phyloP scores from a whole-genome alignment of 2,329 filamentous ascomycete species.

The Leptoxyphium fumago region DNA sequence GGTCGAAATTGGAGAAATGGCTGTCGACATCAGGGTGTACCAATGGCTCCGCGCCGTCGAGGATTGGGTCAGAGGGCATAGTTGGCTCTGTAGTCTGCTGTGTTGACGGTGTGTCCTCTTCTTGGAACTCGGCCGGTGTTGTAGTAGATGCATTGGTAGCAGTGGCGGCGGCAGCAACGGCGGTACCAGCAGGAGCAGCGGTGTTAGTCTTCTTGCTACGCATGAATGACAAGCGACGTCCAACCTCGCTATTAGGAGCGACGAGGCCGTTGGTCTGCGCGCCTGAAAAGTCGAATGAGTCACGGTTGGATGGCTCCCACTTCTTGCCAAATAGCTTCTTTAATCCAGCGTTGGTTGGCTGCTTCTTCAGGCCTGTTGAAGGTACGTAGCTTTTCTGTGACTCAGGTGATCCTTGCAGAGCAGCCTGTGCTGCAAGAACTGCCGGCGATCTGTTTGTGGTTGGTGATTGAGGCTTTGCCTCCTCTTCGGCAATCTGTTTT shows the following conservation, averaged over 20 bases:
- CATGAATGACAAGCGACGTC: slow-evolving; percentile 27
- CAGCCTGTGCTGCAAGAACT: slow-evolving; percentile 16
- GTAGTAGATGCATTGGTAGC: slow-evolving; percentile 2
- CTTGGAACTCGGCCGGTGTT: too few relatives aligned
- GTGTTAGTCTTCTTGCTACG: slow-evolving; percentile 19
- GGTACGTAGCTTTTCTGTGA: slow-evolving; percentile 13
- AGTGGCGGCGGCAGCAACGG: slow-evolving; percentile 3
- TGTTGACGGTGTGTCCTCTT: too few relatives aligned
- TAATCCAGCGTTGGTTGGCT: slow-evolving; percentile 35
- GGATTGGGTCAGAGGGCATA: neutral
- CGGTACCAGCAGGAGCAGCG: slow-evolving; percentile 9
- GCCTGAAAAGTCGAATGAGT: slow-evolving; percentile 37
- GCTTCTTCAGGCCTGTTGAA: slow-evolving; percentile 23
- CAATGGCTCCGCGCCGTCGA: slow-evolving; percentile 36
- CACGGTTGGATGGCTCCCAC: slow-evolving; percentile 37
- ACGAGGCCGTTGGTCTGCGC: slow-evolving; percentile 11
- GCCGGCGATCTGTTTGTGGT: slow-evolving; percentile 18
- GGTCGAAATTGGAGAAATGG: slow-evolving; percentile 61
- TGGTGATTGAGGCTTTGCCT: slow-evolving; percentile 3
- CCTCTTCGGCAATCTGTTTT: slow-evolving; percentile 9
- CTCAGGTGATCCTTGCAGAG: slow-evolving; percentile 19
- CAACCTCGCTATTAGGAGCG: slow-evolving; percentile 18
- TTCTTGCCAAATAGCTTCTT: slow-evolving; percentile 51
- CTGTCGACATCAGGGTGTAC: slow-evolving; percentile 45
- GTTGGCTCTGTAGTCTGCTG: neutral